Conservation (phyloP, 352 stramenopile species). For the Pythium aquatile region DNA sequence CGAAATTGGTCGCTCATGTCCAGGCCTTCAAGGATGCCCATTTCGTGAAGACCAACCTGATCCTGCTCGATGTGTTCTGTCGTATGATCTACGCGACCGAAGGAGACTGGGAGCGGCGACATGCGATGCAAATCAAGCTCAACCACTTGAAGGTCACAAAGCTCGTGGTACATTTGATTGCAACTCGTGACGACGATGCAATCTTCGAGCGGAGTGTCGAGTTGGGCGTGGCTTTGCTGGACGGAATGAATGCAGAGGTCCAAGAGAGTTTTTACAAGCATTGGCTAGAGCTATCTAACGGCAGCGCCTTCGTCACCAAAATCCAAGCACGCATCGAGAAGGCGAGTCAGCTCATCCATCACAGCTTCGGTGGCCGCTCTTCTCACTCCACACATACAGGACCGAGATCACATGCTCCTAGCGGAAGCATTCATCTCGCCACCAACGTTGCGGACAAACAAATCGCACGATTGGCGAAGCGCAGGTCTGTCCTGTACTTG, state of each 20-base stretch:
- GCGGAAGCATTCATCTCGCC: not conserved
- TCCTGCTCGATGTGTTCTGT: slow-evolving; percentile 66
- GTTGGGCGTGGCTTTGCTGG: slow-evolving; percentile 61
- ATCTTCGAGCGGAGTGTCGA: slow-evolving; percentile 59
- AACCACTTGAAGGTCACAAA: slow-evolving; percentile 59
- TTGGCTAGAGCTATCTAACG: slow-evolving; percentile 33
- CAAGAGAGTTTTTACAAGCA: slow-evolving; percentile 65
- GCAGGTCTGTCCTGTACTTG: slow-evolving; percentile 5
- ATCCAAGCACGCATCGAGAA: slow-evolving; percentile 37
- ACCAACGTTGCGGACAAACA: slow-evolving; percentile 2
- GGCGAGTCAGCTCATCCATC: slow-evolving; percentile 14
- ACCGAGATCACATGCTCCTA: not conserved
- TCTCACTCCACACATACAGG: no score
- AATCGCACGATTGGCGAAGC: slow-evolving; percentile 7
- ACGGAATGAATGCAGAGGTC: slow-evolving; percentile 77
- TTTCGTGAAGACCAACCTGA: slow-evolving; percentile 70
- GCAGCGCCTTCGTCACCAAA: slow-evolving; percentile 46
- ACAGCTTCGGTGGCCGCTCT: slow-evolving; percentile 1
- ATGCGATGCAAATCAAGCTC: slow-evolving; percentile 68
- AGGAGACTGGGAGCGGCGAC: slow-evolving; percentile 37
- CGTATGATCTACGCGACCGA: slow-evolving; percentile 71
- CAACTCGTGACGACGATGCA: slow-evolving; percentile 47
- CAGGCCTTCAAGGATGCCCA: slow-evolving; percentile 49
- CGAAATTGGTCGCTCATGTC: slow-evolving; percentile 59
- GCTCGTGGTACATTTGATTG: slow-evolving; percentile 65